Base-by-base conservation (phyloP, 345 rosid genomes). In the Triadica sebifera region DNA sequence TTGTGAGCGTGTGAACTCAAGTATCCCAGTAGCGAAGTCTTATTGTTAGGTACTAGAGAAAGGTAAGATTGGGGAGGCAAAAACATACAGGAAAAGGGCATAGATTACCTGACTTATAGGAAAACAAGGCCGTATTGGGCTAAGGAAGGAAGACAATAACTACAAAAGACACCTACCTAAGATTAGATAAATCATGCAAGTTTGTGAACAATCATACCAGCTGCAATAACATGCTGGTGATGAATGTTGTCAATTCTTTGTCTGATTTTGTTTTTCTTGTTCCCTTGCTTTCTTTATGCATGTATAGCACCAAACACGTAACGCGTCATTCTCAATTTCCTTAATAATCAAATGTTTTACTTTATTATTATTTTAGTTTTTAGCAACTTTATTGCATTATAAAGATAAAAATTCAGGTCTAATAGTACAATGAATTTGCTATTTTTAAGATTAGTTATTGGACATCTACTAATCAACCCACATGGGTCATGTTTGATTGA, bases 401-500 rank as follows among this genome's bases (percentile, higher is more conserved):
- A 13, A 22, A 65, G n/a, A 12, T 8, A 68, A 62, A 19, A 63
- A 29, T n/a, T 24, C 53, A 43, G 37, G 78, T 62, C 63, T 63
- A 22, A 37, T 51, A 56, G 79, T 78, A 38, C 79, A 82, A 58
- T 78, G 81, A 71, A 82, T 77, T 72, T 41, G 73, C 38, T 12
- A 51, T 39, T 73, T 49, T 59, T 52, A 39, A 59, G 65, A 65
- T 71, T 61, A 61, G 24, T 64, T 75, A 70, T 49, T 65, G 41
- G 82, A 76, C 78, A 71, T 76, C 69, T 73, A 60, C 74, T 81
- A 68, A 75, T 74, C 80, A 24, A 46, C 70, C 55, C 86, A 79
- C 86, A 83, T 79, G 88, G 80, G 47, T 77, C 71, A 12, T 85
- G 74, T 79, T 78, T 76, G 61, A 61, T 76, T 70, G 69, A 76